Evolutionary conservation across 768 basidiomycete genomes (phyloP), one percentile per base, ranked within the genome.

Genomic region (Lactarius indigo): DNA sequence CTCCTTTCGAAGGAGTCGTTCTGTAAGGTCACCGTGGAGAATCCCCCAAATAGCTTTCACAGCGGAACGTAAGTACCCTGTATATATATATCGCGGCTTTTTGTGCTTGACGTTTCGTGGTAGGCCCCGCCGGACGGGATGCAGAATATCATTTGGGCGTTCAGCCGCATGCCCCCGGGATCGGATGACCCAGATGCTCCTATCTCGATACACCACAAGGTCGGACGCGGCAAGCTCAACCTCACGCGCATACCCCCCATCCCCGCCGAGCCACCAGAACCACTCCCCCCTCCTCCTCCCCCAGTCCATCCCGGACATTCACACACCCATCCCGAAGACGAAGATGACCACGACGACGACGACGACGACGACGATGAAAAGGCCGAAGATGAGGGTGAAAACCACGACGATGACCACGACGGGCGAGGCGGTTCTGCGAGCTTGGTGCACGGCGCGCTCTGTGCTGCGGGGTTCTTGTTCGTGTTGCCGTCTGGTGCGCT

Each of bases 101-200:
- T n/a, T n/a, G n/a, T n/a, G n/a, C n/a, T n/a, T n/a, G n/a, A n/a
- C n/a, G n/a, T n/a, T n/a, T n/a, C n/a, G 20, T 68, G n/a, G 37
- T 61, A 86, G 85, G 76, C 80, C 9, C 80, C 83, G 61, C 70
- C 64, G 28, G 78, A 79, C 68, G 78, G 74, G 6, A 76, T 68
- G 30, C 81, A 81, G 69, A 61, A 73, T 10, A 70, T 90, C 64
- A 88, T 92, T 56, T 91, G 79, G 75, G 89, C 88, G 5, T 86
- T 84, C 70, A 81, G 85, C 20, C 76, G 73, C 5, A 75, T 72
- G 1, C 79, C 81, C 28, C 89, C 89, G 8, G 74, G 73, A 26
- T 75, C 80, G 1, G n/a, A n/a, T n/a, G 79, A 81, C 0, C 70
- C 67, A 0, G 77, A 82, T 67, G 86, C 88, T 0, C 70, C 72